phyloP scores from a whole-genome alignment of 23 red algal genomes.

The Gracilaria gracilis region DNA sequence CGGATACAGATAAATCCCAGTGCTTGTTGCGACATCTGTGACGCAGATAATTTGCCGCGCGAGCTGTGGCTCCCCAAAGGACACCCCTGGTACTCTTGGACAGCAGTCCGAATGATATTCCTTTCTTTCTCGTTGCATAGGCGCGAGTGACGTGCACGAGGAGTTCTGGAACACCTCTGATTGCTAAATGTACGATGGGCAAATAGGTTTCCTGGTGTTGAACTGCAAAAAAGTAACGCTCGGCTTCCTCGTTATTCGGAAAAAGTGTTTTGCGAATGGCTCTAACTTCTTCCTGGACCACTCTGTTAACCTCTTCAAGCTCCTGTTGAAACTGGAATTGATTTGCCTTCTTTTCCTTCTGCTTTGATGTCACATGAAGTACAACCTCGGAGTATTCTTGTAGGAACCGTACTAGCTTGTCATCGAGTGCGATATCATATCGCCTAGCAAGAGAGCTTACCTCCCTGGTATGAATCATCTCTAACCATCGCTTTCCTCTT shows the following conservation, averaged over 20 bases:
- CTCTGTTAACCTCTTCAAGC: constrained; percentile 30
- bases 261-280: constrained; percentile 4
- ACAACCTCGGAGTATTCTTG: constrained; percentile 16
- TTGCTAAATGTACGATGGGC: constrained; percentile 37
- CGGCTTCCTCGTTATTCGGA: background rate
- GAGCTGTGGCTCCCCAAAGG: constrained; percentile 18
- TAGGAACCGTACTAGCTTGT: background rate
- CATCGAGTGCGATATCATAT: constrained; percentile 10
- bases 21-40: constrained; percentile 15
- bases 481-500: constrained; percentile 10
- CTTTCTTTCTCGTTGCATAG: constrained; percentile 46
- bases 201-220: constrained; percentile 43
- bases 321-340: constrained; percentile 3
- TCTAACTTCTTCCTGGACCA: constrained; percentile 27
- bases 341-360: constrained; percentile 22
- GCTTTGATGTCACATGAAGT: constrained; percentile 22
- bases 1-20: constrained; percentile 38
- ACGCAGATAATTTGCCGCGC: constrained; percentile 32
- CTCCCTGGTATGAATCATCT: constrained; percentile 27
- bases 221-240: constrained; percentile 2
- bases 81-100: background rate
- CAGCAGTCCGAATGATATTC: constrained; percentile 24
- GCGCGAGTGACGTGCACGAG: constrained; percentile 48
- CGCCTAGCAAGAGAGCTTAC: constrained; percentile 2
- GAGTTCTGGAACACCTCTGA: constrained; percentile 48